These are phyloP conservation scores for Backusella westeae DNA, from an alignment of 192 early-diverging fungal species.

Conservation along the genomic window DNA sequence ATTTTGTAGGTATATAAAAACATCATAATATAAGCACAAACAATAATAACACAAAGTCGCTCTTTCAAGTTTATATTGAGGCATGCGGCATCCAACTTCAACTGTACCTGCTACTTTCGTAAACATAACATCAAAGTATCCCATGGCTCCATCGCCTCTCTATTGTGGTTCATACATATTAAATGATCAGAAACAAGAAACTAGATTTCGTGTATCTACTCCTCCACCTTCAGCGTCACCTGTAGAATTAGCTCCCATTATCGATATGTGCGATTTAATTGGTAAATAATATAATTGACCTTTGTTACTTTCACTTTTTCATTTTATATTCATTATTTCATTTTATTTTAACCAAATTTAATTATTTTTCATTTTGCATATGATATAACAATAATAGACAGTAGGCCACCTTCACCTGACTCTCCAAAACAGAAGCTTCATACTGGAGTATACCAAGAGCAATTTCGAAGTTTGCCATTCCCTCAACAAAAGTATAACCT, in stretches of 20 bases:
- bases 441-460: background rate
- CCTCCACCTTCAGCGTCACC: conserved; percentile 9
- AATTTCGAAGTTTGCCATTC: background rate
- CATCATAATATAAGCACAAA: background rate
- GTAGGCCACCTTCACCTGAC: conserved; percentile 15
- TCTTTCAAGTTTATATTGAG: conserved; percentile 1
- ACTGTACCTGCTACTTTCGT: background rate
- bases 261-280: conserved; percentile 14
- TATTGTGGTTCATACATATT: background rate
- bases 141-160: background rate
- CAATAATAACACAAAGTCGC: background rate
- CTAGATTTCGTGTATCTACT: conserved; percentile 8
- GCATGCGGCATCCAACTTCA: conserved; percentile 10
- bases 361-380: background rate
- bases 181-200: background rate
- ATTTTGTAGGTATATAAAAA: conserved; percentile 10
- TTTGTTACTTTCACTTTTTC: background rate
- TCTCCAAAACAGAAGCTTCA: conserved; percentile 10
- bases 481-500: conserved; percentile 4
- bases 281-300: background rate
- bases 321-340: background rate
- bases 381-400: background rate
- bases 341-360: background rate
- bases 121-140: background rate
- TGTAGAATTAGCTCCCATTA: conserved; percentile 12